These are phyloP conservation scores for Hevea brasiliensis DNA, from an alignment of 345 rosid species.

Conservation along the genomic window DNA sequence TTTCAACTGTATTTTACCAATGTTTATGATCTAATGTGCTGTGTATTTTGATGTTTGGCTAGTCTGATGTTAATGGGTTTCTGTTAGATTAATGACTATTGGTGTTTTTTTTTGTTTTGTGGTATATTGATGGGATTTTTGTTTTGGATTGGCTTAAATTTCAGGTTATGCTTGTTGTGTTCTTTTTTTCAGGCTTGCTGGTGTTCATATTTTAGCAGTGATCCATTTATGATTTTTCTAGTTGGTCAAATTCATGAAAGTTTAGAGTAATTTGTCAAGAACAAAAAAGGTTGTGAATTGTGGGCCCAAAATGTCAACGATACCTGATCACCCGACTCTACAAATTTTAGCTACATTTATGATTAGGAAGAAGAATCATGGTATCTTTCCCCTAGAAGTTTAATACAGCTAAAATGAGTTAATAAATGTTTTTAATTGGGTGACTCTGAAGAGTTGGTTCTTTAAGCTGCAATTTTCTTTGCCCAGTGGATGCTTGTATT, in stretches of 20 bases:
- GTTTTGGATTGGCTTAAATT: slow-evolving; percentile 5
- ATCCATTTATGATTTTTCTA: neutral
- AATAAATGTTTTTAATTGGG: neutral
- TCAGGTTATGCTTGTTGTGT: neutral
- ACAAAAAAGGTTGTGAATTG: neutral
- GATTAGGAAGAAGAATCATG: neutral
- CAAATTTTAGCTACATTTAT: neutral
- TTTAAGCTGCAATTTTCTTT: slow-evolving; percentile 2
- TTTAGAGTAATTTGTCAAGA: neutral
- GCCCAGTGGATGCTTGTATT: neutral
- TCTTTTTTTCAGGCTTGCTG: neutral
- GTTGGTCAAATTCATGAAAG: neutral
- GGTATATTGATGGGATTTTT: neutral
- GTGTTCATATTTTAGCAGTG: neutral
- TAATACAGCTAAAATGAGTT: neutral
- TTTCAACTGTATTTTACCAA: neutral
- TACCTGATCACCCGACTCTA: neutral
- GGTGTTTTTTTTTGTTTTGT: neutral
- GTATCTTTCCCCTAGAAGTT: neutral
- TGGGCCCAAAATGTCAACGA: neutral
- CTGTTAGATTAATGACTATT: slow-evolving; percentile 7
- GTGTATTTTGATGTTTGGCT: neutral
- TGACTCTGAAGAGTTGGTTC: neutral
- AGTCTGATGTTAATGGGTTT: slow-evolving; percentile 22
- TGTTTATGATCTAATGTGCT: neutral